Evolutionary conservation across 768 basidiomycete species (phyloP).

Genomic region (Tulasnella sp.): DNA sequence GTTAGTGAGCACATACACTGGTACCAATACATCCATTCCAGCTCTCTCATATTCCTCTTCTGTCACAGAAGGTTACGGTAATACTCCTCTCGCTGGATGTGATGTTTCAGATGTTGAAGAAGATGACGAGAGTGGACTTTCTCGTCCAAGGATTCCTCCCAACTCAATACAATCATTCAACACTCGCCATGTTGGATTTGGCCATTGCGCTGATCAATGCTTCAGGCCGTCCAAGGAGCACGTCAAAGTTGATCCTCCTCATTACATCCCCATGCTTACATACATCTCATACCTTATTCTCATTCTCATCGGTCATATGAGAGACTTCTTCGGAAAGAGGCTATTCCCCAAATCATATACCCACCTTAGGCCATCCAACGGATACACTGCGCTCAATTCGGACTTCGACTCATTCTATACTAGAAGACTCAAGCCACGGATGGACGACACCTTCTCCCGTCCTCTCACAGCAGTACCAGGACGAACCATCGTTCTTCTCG

Average conservation of each 20-base stretch:
- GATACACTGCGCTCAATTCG: constrained; percentile 90
- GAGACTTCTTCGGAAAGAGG: constrained; percentile 90
- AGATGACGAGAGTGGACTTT: constrained; percentile 35
- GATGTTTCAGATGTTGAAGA: constrained; percentile 10
- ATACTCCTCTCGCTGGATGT: not conserved
- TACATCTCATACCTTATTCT: constrained; percentile 90
- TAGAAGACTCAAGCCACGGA: constrained; percentile 81
- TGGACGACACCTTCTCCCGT: constrained; percentile 90
- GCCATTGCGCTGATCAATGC: constrained; percentile 68
- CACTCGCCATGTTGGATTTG: constrained; percentile 83
- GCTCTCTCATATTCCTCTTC: constrained; percentile 59
- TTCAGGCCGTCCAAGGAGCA: constrained; percentile 60
- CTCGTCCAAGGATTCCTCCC: constrained; percentile 51
- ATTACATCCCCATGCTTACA: constrained; percentile 82
- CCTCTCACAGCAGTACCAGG: constrained; percentile 93
- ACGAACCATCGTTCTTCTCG: constrained; percentile 74
- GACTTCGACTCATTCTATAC: constrained; percentile 99
- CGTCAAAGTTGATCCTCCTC: constrained; percentile 74
- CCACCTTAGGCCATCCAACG: constrained; percentile 73
- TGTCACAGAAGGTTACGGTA: too few relatives aligned
- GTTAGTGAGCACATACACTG: constrained; percentile 21
- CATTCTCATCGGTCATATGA: constrained; percentile 80
- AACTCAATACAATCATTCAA: constrained; percentile 68
- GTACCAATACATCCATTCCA: constrained; percentile 40
- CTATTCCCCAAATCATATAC: constrained; percentile 53